Conservation (phyloP, 768 basidiomycete species). For the Podaxis pistillaris region DNA sequence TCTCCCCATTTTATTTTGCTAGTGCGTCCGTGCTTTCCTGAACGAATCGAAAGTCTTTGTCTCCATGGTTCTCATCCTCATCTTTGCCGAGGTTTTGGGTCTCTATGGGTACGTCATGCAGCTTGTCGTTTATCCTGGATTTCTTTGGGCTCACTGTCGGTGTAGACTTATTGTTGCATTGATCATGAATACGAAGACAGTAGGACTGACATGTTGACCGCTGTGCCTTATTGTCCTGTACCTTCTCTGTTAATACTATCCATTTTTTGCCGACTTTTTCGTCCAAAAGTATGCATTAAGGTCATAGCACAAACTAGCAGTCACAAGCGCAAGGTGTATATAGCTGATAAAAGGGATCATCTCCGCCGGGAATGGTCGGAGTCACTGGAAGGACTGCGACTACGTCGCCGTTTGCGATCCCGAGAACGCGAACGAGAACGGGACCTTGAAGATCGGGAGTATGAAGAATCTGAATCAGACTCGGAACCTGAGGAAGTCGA, state of each 20-base stretch:
- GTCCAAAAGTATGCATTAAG: background rate
- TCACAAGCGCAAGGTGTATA: background rate
- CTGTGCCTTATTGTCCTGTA: constrained; percentile 6
- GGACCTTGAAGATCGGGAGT: constrained; percentile 25
- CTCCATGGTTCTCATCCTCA: constrained; percentile 94
- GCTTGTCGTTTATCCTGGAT: background rate
- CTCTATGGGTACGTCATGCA: constrained; percentile 66
- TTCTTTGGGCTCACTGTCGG: background rate
- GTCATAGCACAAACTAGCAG: background rate
- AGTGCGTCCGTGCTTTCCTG: constrained; percentile 92
- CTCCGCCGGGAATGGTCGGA: constrained; percentile 5
- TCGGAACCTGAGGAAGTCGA: constrained; percentile 34
- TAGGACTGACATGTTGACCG: constrained; percentile 7
- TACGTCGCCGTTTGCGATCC: constrained; percentile 18
- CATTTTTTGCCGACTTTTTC: background rate
- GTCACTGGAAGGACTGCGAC: constrained; percentile 12
- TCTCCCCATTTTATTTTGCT: background rate
- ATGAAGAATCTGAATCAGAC: constrained; percentile 34
- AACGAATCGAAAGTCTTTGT: constrained; percentile 92
- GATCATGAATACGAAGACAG: constrained; percentile 76
- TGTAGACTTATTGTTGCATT: constrained; percentile 80
- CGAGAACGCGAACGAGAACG: constrained; percentile 16
- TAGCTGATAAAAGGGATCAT: background rate
- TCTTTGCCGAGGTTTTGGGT: constrained; percentile 89
- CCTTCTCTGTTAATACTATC: constrained; percentile 9